These are phyloP conservation scores for Borealophlyctis nickersoniae DNA, from an alignment of 192 early-diverging fungal genomes.

Conservation along the genomic window DNA sequence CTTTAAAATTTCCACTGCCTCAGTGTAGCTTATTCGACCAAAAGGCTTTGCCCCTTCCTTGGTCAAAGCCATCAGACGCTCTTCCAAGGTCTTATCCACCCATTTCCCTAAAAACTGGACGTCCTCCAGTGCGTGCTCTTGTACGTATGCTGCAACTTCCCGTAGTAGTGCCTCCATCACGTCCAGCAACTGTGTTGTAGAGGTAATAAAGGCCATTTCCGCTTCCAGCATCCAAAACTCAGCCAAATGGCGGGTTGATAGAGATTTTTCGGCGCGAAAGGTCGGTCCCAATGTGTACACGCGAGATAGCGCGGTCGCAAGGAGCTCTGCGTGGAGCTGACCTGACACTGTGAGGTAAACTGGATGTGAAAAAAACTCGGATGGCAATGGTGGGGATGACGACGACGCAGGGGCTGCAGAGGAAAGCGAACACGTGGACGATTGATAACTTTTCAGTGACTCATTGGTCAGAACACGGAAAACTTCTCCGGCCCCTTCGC, in stretches of 20 bases:
- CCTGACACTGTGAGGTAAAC: conserved; percentile 82
- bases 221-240: conserved; percentile 97
- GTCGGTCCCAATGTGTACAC: conserved; percentile 80
- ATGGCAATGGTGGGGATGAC: conserved; percentile 17
- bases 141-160: conserved; percentile 1
- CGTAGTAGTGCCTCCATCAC: conserved; percentile 62
- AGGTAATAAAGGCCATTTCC: conserved; percentile 71
- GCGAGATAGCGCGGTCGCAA: conserved; percentile 64
- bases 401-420: neutral
- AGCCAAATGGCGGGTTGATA: conserved; percentile 78
- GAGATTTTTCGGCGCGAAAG: conserved; percentile 80
- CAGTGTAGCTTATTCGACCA: conserved; percentile 71
- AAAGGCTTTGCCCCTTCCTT: conserved; percentile 45
- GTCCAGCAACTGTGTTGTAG: conserved; percentile 59
- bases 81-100: conserved; percentile 48
- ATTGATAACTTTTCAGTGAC: conserved; percentile 3
- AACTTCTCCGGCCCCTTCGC: conserved; percentile 86
- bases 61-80: conserved; percentile 34
- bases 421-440: neutral
- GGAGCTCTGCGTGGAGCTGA: conserved; percentile 81
- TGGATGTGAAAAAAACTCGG: conserved; percentile 70
- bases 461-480: conserved; percentile 52
- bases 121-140: conserved; percentile 27
- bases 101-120: conserved; percentile 57
- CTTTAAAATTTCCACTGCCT: conserved; percentile 71